Base-by-base conservation (phyloP, 78 protist genomes). In the Dictyostelium capitatum region DNA sequence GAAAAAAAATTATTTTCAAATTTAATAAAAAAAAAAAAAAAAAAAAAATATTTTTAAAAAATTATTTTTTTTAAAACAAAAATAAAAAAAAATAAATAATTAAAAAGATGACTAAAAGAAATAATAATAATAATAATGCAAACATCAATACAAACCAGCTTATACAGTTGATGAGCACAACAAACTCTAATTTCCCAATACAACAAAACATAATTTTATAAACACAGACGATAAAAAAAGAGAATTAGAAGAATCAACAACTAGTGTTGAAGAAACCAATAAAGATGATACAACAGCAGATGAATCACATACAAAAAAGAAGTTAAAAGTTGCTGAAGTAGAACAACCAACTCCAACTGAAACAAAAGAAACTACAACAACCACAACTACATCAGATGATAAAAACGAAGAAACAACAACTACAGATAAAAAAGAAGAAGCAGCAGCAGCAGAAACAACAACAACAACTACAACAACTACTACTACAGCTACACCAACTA, bases 171-270 rank as follows among this genome's bases (percentile, higher is more conserved):
- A 37, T 37, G 43, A 37, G 2, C 2, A 17, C 3, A 54, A 54
- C 19, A 12, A 54, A 54, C 3, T 54, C 19, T 17, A 54, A 19
- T 54, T 54, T 54, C 3, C 14, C 19, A 3, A 1, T 54, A 12
- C 62, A n/a, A n/a, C 43, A 2, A 70, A 15, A 11, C 32, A 4
- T 70, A 19, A 19, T 41, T 4, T 30, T 32, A 67, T 41, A n/a
- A 69, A 37, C 37, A 41, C 23, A 62, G 70, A 62, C 17, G 79
- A 73, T 73, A 73, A 73, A 79, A 79, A 79, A 56, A 43, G 51
- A 54, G 56, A 79, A 54, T 51, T 79, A 37, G 83, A 78, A 7
- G 91, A 54, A 72, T 3, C 70, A 9, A 41, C 51, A 17, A 32
- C 19, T 3, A 79, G 50, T 17, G 20, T 6, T 15, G 84, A 79